Evolutionary conservation across 495 filamentous ascomycete genomes (phyloP).

Genomic region (Daldinia bambusicola): DNA sequence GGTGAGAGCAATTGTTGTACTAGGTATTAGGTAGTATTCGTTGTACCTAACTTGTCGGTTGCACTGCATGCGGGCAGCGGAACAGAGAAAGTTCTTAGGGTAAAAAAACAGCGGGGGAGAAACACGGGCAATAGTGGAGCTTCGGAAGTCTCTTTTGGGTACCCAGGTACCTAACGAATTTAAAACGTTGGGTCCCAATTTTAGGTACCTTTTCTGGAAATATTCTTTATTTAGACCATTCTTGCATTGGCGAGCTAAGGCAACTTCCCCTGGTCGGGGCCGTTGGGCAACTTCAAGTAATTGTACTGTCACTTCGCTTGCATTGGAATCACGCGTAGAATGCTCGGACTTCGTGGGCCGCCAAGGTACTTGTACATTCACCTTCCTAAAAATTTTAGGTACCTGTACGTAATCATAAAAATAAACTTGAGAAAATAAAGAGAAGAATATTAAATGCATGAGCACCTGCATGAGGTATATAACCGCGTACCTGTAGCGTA

Average conservation of each 20-base stretch:
- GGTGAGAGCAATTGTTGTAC: slow-evolving; percentile 4
- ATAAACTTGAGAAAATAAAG: too few species aligned
- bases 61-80: slow-evolving; percentile 12
- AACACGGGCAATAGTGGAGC: slow-evolving; percentile 19
- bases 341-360: too few species aligned
- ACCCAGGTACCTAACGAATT: neutral
- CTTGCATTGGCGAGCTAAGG: neutral
- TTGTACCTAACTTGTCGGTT: neutral
- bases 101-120: neutral
- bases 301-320: too few species aligned
- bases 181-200: neutral
- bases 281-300: neutral
- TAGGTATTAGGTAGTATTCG: too few species aligned
- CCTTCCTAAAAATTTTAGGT: neutral
- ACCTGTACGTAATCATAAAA: too few species aligned
- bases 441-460: neutral
- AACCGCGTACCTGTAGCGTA: too few species aligned
- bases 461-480: too few species aligned
- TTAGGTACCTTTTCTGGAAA: neutral
- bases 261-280: too few species aligned
- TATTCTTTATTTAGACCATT: slow-evolving; percentile 12
- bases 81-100: neutral
- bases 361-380: too few species aligned
- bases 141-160: neutral
- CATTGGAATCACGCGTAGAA: too few species aligned